Evolutionary conservation across 2,329 filamentous ascomycete species (phyloP).

Genomic region (Zymoseptoria brevis): DNA sequence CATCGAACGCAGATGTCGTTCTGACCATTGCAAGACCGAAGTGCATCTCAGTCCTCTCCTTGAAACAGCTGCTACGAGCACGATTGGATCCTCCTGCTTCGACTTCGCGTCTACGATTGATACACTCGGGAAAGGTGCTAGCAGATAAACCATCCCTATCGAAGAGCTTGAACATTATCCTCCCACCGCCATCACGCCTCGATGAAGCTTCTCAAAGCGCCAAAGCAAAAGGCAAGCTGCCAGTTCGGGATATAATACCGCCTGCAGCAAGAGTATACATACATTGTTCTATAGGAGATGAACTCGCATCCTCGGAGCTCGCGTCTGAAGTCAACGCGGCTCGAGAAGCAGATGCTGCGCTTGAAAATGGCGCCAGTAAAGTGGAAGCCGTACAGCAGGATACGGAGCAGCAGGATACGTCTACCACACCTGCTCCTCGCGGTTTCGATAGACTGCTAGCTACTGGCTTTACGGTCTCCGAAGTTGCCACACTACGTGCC

Average conservation of each 20-base stretch:
- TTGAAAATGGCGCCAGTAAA: constrained; percentile 11
- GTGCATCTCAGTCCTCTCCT: constrained; percentile 62
- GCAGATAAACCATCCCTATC: constrained; percentile 63
- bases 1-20: constrained; percentile 71
- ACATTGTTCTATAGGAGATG: constrained; percentile 81
- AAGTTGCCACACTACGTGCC: constrained; percentile 75
- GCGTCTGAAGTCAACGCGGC: constrained; percentile 51
- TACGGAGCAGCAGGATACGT: constrained; percentile 1
- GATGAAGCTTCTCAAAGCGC: constrained; percentile 26
- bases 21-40: constrained; percentile 64
- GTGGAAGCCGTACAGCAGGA: background rate
- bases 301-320: constrained; percentile 61
- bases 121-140: constrained; percentile 81
- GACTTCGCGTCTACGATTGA: constrained; percentile 71
- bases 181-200: constrained; percentile 38
- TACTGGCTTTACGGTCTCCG: constrained; percentile 72
- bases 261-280: constrained; percentile 62
- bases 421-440: constrained; percentile 51
- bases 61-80: constrained; percentile 74
- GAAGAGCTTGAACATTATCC: constrained; percentile 57
- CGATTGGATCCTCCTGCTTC: constrained; percentile 57
- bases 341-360: constrained; percentile 32
- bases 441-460: constrained; percentile 83
- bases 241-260: constrained; percentile 37
- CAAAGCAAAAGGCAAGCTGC: constrained; percentile 59